Evolutionary conservation across 2,329 filamentous ascomycete species (phyloP).

Genomic region (Gaeumannomyces tritici): DNA sequence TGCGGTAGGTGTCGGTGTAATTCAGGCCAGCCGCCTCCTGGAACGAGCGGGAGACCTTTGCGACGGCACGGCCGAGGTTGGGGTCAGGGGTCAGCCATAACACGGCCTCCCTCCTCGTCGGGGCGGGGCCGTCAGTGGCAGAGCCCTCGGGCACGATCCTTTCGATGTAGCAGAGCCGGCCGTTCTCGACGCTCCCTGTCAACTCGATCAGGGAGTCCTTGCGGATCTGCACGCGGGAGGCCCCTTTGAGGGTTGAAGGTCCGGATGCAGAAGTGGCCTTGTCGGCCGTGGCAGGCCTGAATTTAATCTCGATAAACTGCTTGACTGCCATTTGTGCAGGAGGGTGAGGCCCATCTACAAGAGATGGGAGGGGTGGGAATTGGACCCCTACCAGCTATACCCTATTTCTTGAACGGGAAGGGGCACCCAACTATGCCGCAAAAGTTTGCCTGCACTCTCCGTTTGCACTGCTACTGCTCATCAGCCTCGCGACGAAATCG

Average conservation of each 20-base stretch:
- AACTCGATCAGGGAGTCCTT: slow-evolving; percentile 12
- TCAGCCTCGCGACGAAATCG: too few species aligned
- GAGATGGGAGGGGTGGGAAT: too few species aligned
- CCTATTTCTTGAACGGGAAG: too few species aligned
- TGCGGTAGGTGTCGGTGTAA: slow-evolving; percentile 52
- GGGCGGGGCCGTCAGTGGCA: neutral
- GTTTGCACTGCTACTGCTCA: too few species aligned
- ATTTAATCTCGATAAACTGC: slow-evolving; percentile 4
- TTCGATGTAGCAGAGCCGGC: slow-evolving; percentile 10
- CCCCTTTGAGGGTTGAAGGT: slow-evolving; percentile 1
- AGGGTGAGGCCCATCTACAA: too few species aligned
- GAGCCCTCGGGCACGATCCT: neutral
- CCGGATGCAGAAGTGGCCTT: neutral
- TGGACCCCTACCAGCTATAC: too few species aligned
- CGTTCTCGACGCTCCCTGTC: slow-evolving; percentile 10
- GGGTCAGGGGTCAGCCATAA: slow-evolving; percentile 7
- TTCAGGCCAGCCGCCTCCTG: slow-evolving; percentile 65
- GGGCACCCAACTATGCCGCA: too few species aligned
- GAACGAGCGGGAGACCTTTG: slow-evolving; percentile 61
- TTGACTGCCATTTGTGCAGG: neutral
- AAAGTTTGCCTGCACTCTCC: too few species aligned
- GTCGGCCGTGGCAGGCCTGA: slow-evolving; percentile 1
- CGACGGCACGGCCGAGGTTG: slow-evolving; percentile 14
- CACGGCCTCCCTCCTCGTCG: slow-evolving; percentile 7
- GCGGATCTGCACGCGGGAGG: slow-evolving; percentile 9